phyloP scores from a whole-genome alignment of 192 early-diverging fungal species.

The Pilobolus umbonatus region DNA sequence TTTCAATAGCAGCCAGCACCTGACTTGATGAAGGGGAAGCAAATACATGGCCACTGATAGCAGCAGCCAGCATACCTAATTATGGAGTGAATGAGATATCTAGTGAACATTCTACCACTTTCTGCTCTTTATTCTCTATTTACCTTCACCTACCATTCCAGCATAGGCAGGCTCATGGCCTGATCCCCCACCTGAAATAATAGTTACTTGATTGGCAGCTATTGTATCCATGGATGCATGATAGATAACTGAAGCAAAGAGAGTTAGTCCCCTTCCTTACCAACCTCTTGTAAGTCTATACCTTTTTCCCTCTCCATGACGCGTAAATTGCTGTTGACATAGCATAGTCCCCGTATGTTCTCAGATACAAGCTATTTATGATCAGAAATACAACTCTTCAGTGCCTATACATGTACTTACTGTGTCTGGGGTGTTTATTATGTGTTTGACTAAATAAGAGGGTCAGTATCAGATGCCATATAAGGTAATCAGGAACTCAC shows the following conservation, averaged over 20 bases:
- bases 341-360: slow-evolving; percentile 51
- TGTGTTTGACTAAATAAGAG: slow-evolving; percentile 8
- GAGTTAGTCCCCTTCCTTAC: background rate
- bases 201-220: slow-evolving; percentile 60
- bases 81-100: too few relatives aligned
- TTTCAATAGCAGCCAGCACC: slow-evolving; percentile 68
- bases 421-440: slow-evolving; percentile 5
- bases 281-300: background rate
- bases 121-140: too few relatives aligned
- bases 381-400: background rate
- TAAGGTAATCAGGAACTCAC: too few relatives aligned
- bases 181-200: slow-evolving; percentile 77
- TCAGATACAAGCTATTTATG: slow-evolving; percentile 51
- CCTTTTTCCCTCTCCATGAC: slow-evolving; percentile 55
- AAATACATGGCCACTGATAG: slow-evolving; percentile 82
- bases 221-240: slow-evolving; percentile 44
- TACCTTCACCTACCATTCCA: slow-evolving; percentile 64
- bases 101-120: too few relatives aligned
- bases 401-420: background rate
- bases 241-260: slow-evolving; percentile 49
- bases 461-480: too few relatives aligned
- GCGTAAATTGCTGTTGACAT: slow-evolving; percentile 55
- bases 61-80: slow-evolving; percentile 74
- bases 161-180: slow-evolving; percentile 86
- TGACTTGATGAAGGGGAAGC: slow-evolving; percentile 79